Evolutionary conservation across 1,284 basidiomycete species (phyloP).

Genomic region (Moniliophthora roreri): DNA sequence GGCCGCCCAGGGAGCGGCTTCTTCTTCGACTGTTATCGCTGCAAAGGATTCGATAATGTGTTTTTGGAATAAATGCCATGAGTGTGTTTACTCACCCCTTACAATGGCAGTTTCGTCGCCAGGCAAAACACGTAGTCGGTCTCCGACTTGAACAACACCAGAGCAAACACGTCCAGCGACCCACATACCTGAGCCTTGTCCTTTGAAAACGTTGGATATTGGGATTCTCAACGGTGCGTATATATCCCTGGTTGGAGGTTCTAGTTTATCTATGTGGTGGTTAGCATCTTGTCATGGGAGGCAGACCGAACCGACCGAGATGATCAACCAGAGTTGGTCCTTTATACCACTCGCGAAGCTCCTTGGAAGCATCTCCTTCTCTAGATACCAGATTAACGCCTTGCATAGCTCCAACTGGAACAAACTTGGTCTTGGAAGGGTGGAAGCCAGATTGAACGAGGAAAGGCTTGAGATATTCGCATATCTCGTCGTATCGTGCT

Average conservation of each 20-base stretch:
- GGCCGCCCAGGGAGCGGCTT: slow-evolving; percentile 81
- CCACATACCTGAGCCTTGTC: slow-evolving; percentile 78
- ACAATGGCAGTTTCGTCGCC: slow-evolving; percentile 90
- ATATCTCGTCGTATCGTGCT: slow-evolving; percentile 85
- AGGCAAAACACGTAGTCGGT: slow-evolving; percentile 82
- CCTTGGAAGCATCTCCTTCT: slow-evolving; percentile 46
- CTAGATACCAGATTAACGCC: slow-evolving; percentile 81
- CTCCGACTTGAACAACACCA: slow-evolving; percentile 92
- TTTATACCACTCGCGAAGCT: slow-evolving; percentile 75
- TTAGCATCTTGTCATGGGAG: slow-evolving; percentile 3
- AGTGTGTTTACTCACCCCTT: slow-evolving; percentile 53
- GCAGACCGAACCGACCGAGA: slow-evolving; percentile 55
- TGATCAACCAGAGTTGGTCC: slow-evolving; percentile 86
- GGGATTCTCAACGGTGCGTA: slow-evolving; percentile 83
- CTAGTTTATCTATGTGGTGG: slow-evolving; percentile 63
- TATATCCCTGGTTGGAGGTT: slow-evolving; percentile 81
- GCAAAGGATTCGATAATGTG: slow-evolving; percentile 11
- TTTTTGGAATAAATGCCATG: slow-evolving; percentile 4
- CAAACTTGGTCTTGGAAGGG: slow-evolving; percentile 75
- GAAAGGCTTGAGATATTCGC: slow-evolving; percentile 75
- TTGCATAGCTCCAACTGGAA: slow-evolving; percentile 88
- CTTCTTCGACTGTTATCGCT: slow-evolving; percentile 90
- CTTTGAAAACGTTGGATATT: slow-evolving; percentile 94
- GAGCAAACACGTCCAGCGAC: slow-evolving; percentile 87
- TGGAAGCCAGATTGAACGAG: slow-evolving; percentile 87